A percentile compares a stretch with the other conserved stretches of the same genome.
These are phyloP conservation scores for Alternaria infectoria DNA, from an alignment of 2,329 filamentous ascomycete genomes.

Conservation along the genomic window DNA sequence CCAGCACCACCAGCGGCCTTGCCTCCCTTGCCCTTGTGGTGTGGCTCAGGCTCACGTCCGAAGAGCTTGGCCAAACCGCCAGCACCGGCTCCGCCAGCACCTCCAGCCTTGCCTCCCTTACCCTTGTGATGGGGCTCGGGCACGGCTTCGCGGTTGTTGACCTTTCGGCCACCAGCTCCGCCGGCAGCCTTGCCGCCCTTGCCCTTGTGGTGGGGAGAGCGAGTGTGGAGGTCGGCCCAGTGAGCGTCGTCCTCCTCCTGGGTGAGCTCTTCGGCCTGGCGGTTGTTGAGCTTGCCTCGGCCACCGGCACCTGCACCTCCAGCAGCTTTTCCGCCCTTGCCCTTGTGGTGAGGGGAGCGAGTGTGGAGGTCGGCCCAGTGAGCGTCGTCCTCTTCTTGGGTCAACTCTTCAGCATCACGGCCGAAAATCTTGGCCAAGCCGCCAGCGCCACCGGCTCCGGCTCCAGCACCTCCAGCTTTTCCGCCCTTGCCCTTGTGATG, in stretches of 20 bases:
- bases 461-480: neutral
- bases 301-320: neutral
- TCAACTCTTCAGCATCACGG: constrained; percentile 6
- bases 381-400: constrained; percentile 9
- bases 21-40: constrained; percentile 13
- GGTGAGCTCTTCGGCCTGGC: neutral
- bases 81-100: neutral
- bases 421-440: neutral
- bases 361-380: constrained; percentile 18
- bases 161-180: neutral
- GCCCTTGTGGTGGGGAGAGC: constrained; percentile 10
- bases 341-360: constrained; percentile 14
- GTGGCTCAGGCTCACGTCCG: neutral
- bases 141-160: neutral
- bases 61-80: neutral
- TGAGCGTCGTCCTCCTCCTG: neutral
- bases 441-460: neutral
- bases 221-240: neutral
- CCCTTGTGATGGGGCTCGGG: constrained; percentile 16
- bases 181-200: constrained; percentile 3
- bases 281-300: neutral
- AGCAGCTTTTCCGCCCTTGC: constrained; percentile 1
- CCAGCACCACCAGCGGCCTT: neutral
- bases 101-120: constrained; percentile 12
- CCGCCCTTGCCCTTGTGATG: constrained; percentile 15